Conservation (phyloP, 2,329 filamentous ascomycete species). For the Aspergillus carbonarius region DNA sequence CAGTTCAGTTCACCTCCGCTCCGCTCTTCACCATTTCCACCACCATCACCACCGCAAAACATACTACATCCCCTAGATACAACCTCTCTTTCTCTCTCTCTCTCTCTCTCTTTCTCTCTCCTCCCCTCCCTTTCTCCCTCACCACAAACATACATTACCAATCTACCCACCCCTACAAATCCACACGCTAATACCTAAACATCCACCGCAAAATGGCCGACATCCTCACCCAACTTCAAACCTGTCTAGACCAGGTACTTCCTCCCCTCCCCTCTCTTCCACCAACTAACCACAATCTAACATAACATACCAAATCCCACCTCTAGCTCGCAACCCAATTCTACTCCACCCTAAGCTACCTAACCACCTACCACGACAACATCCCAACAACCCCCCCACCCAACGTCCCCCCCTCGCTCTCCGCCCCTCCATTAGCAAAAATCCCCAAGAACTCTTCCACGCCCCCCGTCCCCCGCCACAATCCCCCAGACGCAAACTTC, state of each 20-base stretch:
- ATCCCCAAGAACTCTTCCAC: constrained; percentile 43
- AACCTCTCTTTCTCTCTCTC: too few species aligned
- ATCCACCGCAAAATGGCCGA: constrained; percentile 38
- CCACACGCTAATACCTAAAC: too few species aligned
- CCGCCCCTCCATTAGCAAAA: constrained; percentile 40
- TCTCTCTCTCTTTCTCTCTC: too few species aligned
- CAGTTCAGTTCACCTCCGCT: not conserved
- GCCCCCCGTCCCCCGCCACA: constrained; percentile 34
- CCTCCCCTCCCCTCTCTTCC: not conserved
- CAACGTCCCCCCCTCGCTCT: constrained; percentile 30
- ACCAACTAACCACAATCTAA: too few species aligned
- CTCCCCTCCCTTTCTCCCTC: too few species aligned
- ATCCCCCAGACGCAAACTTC: constrained; percentile 12
- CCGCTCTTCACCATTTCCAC: too few species aligned
- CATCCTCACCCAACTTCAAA: constrained; percentile 52
- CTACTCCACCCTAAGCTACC: constrained; percentile 52
- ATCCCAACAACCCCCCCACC: constrained; percentile 37
- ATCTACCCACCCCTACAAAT: too few species aligned
- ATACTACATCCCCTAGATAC: too few species aligned
- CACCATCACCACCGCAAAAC: too few species aligned
- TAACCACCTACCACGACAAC: constrained; percentile 48
- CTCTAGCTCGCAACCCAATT: constrained; percentile 54
- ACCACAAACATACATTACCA: too few species aligned
- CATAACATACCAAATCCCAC: constrained; percentile 17
- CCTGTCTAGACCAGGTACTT: constrained; percentile 50